A percentile compares a stretch with the other conserved stretches of the same genome.
phyloP scores from a whole-genome alignment of 805 yeast genomes.

The Candida palmyrensis region DNA sequence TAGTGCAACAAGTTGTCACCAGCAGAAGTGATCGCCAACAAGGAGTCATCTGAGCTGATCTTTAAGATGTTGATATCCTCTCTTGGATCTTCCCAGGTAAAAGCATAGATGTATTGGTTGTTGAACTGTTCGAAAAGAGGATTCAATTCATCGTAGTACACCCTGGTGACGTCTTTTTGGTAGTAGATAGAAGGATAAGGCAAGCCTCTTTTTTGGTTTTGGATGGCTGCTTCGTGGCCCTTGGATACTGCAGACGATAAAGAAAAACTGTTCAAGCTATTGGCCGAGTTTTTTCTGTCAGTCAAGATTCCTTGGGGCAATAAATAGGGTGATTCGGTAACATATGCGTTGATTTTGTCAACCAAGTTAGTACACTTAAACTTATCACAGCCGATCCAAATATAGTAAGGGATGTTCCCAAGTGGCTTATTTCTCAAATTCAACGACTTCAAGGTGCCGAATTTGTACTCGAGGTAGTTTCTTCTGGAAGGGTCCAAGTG shows the following conservation, averaged over 20 bases:
- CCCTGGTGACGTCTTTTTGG: conserved; percentile 74
- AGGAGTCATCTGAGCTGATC: conserved; percentile 59
- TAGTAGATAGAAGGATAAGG: conserved; percentile 81
- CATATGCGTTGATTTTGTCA: conserved; percentile 66
- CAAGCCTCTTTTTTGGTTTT: conserved; percentile 54
- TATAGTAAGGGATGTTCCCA: conserved; percentile 77
- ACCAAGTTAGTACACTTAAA: conserved; percentile 36
- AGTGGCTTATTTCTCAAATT: conserved; percentile 60
- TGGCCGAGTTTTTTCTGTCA: background rate
- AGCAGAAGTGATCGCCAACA: conserved; percentile 80
- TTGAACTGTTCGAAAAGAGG: conserved; percentile 67
- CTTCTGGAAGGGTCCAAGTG: conserved; percentile 76
- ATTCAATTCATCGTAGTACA: conserved; percentile 68
- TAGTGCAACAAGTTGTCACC: conserved; percentile 78
- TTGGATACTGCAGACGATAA: conserved; percentile 41
- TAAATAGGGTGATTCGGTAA: conserved; percentile 77
- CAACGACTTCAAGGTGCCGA: conserved; percentile 74
- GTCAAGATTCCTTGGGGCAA: conserved; percentile 49
- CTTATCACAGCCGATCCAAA: conserved; percentile 67
- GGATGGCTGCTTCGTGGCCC: conserved; percentile 73
- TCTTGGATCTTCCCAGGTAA: conserved; percentile 88
- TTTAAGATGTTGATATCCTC: conserved; percentile 69
- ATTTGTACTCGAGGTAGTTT: conserved; percentile 75
- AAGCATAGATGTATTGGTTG: conserved; percentile 78
- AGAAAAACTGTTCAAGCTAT: conserved; percentile 19